Base-by-base conservation (phyloP, 2,329 filamentous ascomycete genomes). In the Trichoderma arundinaceum region DNA sequence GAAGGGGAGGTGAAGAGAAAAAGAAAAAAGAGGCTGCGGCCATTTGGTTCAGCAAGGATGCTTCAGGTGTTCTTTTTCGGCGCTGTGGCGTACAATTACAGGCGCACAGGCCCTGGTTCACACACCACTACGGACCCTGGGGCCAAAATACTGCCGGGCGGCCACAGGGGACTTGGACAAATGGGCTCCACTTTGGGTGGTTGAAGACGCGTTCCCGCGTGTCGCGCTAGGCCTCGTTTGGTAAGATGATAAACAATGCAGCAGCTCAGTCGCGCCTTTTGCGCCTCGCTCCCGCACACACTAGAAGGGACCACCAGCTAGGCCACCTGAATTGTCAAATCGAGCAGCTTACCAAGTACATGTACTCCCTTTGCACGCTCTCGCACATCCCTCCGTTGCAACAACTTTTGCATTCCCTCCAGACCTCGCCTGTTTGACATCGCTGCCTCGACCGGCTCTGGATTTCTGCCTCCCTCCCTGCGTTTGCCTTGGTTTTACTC, bases 201-300 rank as follows among this genome's bases (percentile, higher is more conserved):
- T 35, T 44, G 28, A 53, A 38, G 49, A 77, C 76, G 76, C 76
- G 76, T 74, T 54, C 71, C 67, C 49, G 68, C 75, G 76, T 72
- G 76, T 69, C 51, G 49, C 68, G 68, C 75, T 76, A 76, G 17
- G 64, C 68, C 71, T 19, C 0, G 67, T 68, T 38, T 53, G 70
- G 76, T 67, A 77, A 72, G 19, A 66, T 56, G 69, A 74, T 78
- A 78, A 78, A 78, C 76, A 78, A 77, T 76, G 75, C 74, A 73
- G 75, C 74, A 76, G 38, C 28, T 48, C 68, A 59, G 57, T 57
- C 64, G 54, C 62, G 56, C 66, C 46, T 66, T 53, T 39, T 61
- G 48, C 44, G 35, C 64, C 33, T 48, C 38, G 43, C 52, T 54
- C 51, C 43, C 17, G 53, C 61, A 22, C 49, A n/a, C 61, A 44